Conservation (phyloP, 2,329 filamentous ascomycete genomes). For the Trichoderma hamatum region DNA sequence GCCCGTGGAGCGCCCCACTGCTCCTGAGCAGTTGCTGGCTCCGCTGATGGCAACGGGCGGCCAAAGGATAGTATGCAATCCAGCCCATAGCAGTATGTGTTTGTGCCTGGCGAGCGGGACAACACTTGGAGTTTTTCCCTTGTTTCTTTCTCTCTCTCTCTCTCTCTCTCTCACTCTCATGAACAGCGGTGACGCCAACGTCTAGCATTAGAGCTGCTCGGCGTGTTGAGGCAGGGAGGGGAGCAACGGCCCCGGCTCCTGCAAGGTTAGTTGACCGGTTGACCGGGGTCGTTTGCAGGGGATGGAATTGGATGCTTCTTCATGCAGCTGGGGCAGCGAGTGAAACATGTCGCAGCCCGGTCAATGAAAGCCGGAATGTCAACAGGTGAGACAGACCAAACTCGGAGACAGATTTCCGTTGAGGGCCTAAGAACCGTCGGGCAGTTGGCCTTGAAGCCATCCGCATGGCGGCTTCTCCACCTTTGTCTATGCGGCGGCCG, state of each 20-base stretch:
- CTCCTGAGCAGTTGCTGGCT: conserved; percentile 5
- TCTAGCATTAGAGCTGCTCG: not conserved
- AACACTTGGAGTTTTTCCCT: not conserved
- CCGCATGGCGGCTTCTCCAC: conserved; percentile 10
- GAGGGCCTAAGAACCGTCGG: conserved; percentile 4
- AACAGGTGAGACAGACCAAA: conserved; percentile 11
- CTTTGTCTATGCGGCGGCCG: not conserved
- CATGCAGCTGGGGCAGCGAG: conserved; percentile 17
- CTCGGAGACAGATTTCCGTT: not conserved
- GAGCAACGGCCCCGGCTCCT: conserved; percentile 16
- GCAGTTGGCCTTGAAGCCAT: conserved; percentile 10
- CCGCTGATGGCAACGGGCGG: not conserved
- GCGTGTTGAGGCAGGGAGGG: conserved; percentile 19
- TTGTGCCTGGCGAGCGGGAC: conserved; percentile 17
- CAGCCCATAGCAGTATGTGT: conserved; percentile 8
- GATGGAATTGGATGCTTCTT: conserved; percentile 23
- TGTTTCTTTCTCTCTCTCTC: not conserved
- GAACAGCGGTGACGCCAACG: conserved; percentile 22
- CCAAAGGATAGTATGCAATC: not conserved
- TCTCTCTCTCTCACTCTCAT: not conserved
- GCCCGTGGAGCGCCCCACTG: not conserved
- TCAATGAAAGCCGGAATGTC: conserved; percentile 4
- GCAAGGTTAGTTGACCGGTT: conserved; percentile 23
- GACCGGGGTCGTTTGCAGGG: conserved; percentile 22
- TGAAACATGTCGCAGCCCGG: conserved; percentile 23